Evolutionary conservation across 345 rosid species (phyloP).

Genomic region (Lenwebbia sp.): DNA sequence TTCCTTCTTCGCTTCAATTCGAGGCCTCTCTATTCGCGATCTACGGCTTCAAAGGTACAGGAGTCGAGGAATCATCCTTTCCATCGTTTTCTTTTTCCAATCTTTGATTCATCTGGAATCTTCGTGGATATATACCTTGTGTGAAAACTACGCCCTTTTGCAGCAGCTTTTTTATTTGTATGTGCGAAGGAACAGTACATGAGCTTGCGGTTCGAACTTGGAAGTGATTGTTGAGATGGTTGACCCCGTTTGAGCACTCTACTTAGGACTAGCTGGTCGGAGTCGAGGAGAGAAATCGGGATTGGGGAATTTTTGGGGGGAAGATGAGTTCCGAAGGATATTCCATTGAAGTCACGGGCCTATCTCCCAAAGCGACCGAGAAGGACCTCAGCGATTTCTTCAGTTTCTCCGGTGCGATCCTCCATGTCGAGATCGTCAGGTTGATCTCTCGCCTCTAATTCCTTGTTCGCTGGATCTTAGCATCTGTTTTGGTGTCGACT

Average conservation of each 20-base stretch:
- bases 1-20: neutral
- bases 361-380: conserved; percentile 60
- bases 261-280: neutral
- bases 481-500: neutral
- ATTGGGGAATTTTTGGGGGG: neutral
- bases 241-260: neutral
- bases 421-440: conserved; percentile 56
- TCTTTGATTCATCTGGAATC: neutral
- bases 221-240: neutral
- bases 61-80: neutral
- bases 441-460: neutral
- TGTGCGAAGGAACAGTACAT: neutral
- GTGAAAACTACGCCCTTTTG: neutral
- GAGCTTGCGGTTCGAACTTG: neutral
- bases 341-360: conserved; percentile 56
- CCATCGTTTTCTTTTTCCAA: neutral
- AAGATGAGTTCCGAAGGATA: conserved; percentile 41
- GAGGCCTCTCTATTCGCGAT: neutral
- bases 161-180: neutral
- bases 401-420: conserved; percentile 57
- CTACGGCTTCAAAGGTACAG: neutral
- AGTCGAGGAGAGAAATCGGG: neutral
- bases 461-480: neutral
- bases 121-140: neutral
- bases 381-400: conserved; percentile 58